Base-by-base conservation (phyloP, 352 stramenopile species). In the Plasmopara muralis region DNA sequence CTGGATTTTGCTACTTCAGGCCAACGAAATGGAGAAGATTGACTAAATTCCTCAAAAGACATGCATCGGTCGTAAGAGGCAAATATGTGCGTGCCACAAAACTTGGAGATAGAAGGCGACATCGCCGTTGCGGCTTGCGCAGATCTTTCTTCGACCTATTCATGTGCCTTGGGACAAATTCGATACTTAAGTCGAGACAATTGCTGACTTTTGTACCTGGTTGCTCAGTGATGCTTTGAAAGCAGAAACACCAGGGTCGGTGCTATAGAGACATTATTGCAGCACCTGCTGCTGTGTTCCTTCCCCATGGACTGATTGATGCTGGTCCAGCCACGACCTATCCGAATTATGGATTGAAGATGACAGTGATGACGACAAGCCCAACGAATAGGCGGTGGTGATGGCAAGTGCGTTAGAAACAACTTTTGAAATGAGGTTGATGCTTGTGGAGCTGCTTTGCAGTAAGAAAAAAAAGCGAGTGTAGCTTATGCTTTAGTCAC, bases 1-100 rank as follows among this genome's bases (percentile, higher is more conserved):
- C n/a, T n/a, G n/a, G 7, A 30, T 47, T 4, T 13, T 41, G 9
- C 35, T 41, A 41, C 35, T 12, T 25, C 20, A 87, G 79, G 79
- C 79, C 8, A 74, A 87, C 48, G 79, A 74, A n/a, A 88, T 59
- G 30, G 79, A 90, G 64, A 74, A 90, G 52, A 87, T 88, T 56
- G 79, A 90, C n/a, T n/a, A n/a, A n/a, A 59, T 77, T 74, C 13
- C 66, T 85, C 43, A 74, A 72, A 25, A 57, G 87, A 74, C 76
- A 14, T 73, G 68, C 41, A 72, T 86, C 20, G 76, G 76, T 0
- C 54, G 55, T 10, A 81, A 85, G 30, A 33, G 54, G 15, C 50
- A 74, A 33, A n/a, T n/a, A n/a, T n/a, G n/a, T n/a, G n/a, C n/a
- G n/a, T n/a, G n/a, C n/a, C n/a, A n/a, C n/a, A n/a, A n/a, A n/a